Evolutionary conservation across 2,329 filamentous ascomycete genomes (phyloP).

Genomic region (Nannizzia gypsea): DNA sequence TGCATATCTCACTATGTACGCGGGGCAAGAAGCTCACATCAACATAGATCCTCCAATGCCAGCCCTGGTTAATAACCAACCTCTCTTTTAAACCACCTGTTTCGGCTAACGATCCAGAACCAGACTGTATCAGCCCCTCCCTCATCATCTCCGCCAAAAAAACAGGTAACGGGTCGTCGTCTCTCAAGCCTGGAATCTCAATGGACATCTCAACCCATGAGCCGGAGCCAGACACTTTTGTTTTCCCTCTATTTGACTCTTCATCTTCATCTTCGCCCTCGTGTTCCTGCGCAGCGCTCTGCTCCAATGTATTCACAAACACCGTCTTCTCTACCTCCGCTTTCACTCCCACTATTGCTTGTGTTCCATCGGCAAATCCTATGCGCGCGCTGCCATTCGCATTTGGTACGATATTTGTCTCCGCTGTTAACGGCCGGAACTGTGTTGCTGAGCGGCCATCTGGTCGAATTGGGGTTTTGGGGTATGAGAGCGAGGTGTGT

Average conservation of each 20-base stretch:
- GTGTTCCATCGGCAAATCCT: conserved; percentile 87
- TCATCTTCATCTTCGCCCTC: conserved; percentile 17
- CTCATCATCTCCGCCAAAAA: conserved; percentile 80
- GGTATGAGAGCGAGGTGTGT: conserved; percentile 70
- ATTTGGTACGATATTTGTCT: conserved; percentile 77
- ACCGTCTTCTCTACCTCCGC: conserved; percentile 74
- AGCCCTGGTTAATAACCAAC: conserved; percentile 77
- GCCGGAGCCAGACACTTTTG: conserved; percentile 38
- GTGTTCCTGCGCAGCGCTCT: conserved; percentile 17
- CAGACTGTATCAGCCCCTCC: conserved; percentile 62
- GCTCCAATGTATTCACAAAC: conserved; percentile 29
- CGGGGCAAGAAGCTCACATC: conserved; percentile 51
- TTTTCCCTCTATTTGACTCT: conserved; percentile 16
- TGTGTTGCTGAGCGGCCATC: conserved; percentile 73
- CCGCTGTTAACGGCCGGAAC: conserved; percentile 81
- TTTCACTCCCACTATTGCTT: conserved; percentile 92
- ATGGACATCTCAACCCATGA: conserved; percentile 82
- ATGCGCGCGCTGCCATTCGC: conserved; percentile 89
- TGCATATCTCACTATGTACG: conserved; percentile 1
- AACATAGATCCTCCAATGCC: conserved; percentile 93
- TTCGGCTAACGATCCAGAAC: conserved; percentile 67
- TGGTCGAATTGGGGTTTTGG: conserved; percentile 63
- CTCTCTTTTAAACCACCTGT: conserved; percentile 54
- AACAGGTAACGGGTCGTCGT: conserved; percentile 80
- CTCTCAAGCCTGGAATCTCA: conserved; percentile 79